Evolutionary conservation across 1,284 basidiomycete species (phyloP).

Genomic region (Cystobasidium pallidum): DNA sequence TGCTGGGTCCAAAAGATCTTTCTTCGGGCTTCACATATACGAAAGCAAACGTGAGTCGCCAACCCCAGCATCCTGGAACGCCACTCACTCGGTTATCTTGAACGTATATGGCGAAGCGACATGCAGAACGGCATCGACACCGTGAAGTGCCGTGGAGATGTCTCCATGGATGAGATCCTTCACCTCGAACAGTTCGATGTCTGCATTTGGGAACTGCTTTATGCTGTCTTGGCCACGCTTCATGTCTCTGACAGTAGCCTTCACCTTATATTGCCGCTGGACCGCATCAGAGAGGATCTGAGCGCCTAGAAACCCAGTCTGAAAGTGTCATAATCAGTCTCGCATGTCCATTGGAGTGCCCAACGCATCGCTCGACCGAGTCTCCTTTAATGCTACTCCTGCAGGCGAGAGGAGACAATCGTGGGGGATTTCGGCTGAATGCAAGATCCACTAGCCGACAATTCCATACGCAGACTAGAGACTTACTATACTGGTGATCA

Average conservation of each 20-base stretch:
- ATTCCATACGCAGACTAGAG: too few relatives aligned
- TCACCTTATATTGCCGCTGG: conserved; percentile 47
- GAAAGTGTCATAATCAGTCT: neutral
- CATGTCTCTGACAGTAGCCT: conserved; percentile 47
- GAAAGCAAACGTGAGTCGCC: neutral
- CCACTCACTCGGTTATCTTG: conserved; percentile 19
- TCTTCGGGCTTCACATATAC: conserved; percentile 13
- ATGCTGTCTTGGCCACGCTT: conserved; percentile 42
- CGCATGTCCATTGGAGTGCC: neutral
- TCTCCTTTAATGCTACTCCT: too few relatives aligned
- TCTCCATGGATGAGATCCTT: conserved; percentile 55
- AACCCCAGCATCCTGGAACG: neutral
- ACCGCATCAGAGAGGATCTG: conserved; percentile 26
- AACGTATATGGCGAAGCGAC: conserved; percentile 48
- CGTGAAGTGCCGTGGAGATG: conserved; percentile 53
- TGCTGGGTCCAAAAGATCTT: conserved; percentile 59
- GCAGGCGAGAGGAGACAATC: too few relatives aligned
- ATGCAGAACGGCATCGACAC: conserved; percentile 50
- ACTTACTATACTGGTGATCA: conserved; percentile 26
- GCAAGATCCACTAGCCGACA: too few relatives aligned
- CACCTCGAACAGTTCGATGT: conserved; percentile 49
- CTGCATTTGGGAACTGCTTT: conserved; percentile 41
- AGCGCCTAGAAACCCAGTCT: conserved; percentile 35
- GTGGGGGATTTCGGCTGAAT: too few relatives aligned
- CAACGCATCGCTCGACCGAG: too few relatives aligned